Percentiles rank a stretch among this genome's conserved stretches.
Conservation (phyloP, 371 early-diverging fungal species). For the Fennellomyces sp. region DNA sequence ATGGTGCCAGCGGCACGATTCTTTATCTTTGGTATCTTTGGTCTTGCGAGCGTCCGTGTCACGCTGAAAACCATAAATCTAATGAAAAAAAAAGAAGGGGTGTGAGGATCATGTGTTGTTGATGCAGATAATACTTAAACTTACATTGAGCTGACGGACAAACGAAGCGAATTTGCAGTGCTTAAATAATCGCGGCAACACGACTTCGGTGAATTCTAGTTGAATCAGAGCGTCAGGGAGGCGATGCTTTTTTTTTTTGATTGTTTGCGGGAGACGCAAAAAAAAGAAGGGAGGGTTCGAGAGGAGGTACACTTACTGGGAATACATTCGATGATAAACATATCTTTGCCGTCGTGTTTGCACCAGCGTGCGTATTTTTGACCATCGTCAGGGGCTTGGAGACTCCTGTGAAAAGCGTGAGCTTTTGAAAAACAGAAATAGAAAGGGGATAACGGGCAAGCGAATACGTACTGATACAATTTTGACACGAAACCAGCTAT, state of each 20-base stretch:
- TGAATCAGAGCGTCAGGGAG: neutral
- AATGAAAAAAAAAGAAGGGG: neutral
- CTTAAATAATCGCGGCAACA: slow-evolving; percentile 52
- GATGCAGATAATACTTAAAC: neutral
- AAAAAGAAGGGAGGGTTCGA: slow-evolving; percentile 1
- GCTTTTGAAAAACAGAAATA: neutral
- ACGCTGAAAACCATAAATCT: slow-evolving; percentile 61
- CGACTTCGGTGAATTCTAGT: slow-evolving; percentile 53
- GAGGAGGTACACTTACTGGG: slow-evolving; percentile 32
- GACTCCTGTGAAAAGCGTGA: slow-evolving; percentile 28
- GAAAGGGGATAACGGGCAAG: slow-evolving; percentile 3
- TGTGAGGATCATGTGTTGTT: neutral
- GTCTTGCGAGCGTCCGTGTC: slow-evolving; percentile 60
- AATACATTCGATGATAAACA: slow-evolving; percentile 55
- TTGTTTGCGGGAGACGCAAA: neutral
- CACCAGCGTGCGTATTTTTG: slow-evolving; percentile 51
- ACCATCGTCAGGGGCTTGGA: slow-evolving; percentile 38
- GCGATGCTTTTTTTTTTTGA: neutral
- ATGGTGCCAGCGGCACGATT: slow-evolving; percentile 56
- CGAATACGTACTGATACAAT: slow-evolving; percentile 42
- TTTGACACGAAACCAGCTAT: slow-evolving; percentile 55
- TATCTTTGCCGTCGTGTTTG: slow-evolving; percentile 44
- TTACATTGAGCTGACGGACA: slow-evolving; percentile 59
- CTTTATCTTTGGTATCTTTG: slow-evolving; percentile 54
- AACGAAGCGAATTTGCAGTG: slow-evolving; percentile 62